Conservation (phyloP, 2,329 filamentous ascomycete genomes). For the Diplodia scrobiculata region DNA sequence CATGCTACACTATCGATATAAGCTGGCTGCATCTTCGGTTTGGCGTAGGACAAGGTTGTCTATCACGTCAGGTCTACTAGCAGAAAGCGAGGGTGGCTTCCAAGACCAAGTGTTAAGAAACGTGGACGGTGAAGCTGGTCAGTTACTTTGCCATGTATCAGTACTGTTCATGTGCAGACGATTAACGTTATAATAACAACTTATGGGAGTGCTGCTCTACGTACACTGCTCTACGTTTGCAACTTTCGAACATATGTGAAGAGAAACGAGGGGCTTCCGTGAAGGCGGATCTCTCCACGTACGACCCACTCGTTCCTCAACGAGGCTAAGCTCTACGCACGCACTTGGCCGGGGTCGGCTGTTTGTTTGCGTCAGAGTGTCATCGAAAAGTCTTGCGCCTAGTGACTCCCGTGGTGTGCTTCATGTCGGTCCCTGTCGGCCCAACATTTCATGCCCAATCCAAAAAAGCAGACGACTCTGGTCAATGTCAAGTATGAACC, state of each 20-base stretch:
- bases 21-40: neutral
- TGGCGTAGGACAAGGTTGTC: neutral
- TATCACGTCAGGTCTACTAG: neutral
- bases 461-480: neutral
- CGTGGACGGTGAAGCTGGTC: neutral
- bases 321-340: neutral
- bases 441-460: neutral
- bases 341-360: neutral
- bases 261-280: neutral
- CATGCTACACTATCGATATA: neutral
- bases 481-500: neutral
- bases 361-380: neutral
- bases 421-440: neutral
- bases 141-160: neutral
- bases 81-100: neutral
- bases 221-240: neutral
- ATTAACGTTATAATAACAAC: neutral
- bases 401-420: neutral
- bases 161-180: neutral
- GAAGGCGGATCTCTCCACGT: neutral
- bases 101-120: neutral
- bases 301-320: neutral
- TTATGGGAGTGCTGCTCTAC: neutral
- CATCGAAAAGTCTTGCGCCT: neutral
- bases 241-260: neutral